These are phyloP conservation scores for Chlamydomonas sp. DNA, from an alignment of 139 green algal genomes.

Conservation along the genomic window DNA sequence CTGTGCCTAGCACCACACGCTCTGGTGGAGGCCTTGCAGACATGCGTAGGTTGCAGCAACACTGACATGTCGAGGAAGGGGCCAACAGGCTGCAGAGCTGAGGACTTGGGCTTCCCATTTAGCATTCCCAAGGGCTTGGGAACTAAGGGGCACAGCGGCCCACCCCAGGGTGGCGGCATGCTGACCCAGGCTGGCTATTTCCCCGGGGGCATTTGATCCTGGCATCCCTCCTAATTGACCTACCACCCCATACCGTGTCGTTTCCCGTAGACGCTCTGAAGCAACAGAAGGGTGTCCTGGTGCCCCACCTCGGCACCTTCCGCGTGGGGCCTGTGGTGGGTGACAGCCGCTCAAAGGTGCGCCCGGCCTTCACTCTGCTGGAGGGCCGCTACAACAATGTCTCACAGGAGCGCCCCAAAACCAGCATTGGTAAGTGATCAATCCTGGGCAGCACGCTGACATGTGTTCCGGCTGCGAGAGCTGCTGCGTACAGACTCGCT, in stretches of 20 bases:
- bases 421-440: conserved; percentile 42
- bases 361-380: conserved; percentile 56
- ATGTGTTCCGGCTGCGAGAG: not conserved
- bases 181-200: too few species aligned
- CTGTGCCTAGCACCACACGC: too few species aligned
- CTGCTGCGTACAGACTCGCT: not conserved
- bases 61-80: not conserved
- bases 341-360: conserved; percentile 53
- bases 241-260: not conserved
- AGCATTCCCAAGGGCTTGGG: too few species aligned
- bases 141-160: too few species aligned
- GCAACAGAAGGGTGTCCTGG: conserved; percentile 58
- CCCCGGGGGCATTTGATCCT: too few species aligned
- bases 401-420: conserved; percentile 60
- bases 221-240: too few species aligned
- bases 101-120: too few species aligned
- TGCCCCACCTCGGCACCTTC: conserved; percentile 65
- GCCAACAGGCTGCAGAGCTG: too few species aligned
- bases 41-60: not conserved
- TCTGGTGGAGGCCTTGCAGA: too few species aligned
- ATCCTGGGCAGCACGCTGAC: not conserved
- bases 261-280: conserved; percentile 9
- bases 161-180: too few species aligned
- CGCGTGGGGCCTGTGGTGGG: conserved; percentile 55
- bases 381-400: conserved; percentile 58